phyloP scores from a whole-genome alignment of 2,329 filamentous ascomycete species.

The Trichophaea hybrida region DNA sequence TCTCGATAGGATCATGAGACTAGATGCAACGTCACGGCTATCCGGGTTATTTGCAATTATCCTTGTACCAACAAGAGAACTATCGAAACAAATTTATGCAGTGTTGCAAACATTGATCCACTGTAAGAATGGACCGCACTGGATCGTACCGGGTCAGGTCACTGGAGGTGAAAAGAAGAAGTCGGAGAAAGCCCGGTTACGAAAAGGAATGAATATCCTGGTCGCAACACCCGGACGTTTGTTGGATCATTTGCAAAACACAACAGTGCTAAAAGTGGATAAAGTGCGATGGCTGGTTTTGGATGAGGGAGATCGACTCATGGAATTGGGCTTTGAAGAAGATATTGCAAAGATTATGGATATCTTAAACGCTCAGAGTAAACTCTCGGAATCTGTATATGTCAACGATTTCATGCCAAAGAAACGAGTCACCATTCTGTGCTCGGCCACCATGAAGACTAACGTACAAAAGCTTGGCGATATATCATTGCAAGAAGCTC shows the following conservation, averaged over 20 bases:
- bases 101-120: constrained; percentile 74
- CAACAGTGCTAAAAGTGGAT: constrained; percentile 72
- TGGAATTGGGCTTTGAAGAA: constrained; percentile 95
- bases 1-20: constrained; percentile 68
- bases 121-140: constrained; percentile 54
- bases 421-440: constrained; percentile 72
- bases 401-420: constrained; percentile 36
- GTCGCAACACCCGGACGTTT: constrained; percentile 87
- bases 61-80: constrained; percentile 81
- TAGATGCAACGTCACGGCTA: constrained; percentile 58
- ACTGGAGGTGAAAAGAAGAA: constrained; percentile 59
- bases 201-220: constrained; percentile 90
- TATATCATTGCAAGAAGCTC: constrained; percentile 84
- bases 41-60: constrained; percentile 88
- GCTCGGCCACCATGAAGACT: constrained; percentile 96
- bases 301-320: constrained; percentile 92
- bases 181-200: constrained; percentile 43
- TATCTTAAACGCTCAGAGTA: constrained; percentile 47
- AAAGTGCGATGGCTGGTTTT: constrained; percentile 87
- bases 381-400: constrained; percentile 34
- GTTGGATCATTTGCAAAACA: constrained; percentile 84
- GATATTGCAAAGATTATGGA: constrained; percentile 78
- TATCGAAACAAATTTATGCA: constrained; percentile 82
- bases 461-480: constrained; percentile 87
- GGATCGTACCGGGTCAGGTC: constrained; percentile 82